Base-by-base conservation (phyloP, 768 basidiomycete species). In the Hypholoma fasciculare region DNA sequence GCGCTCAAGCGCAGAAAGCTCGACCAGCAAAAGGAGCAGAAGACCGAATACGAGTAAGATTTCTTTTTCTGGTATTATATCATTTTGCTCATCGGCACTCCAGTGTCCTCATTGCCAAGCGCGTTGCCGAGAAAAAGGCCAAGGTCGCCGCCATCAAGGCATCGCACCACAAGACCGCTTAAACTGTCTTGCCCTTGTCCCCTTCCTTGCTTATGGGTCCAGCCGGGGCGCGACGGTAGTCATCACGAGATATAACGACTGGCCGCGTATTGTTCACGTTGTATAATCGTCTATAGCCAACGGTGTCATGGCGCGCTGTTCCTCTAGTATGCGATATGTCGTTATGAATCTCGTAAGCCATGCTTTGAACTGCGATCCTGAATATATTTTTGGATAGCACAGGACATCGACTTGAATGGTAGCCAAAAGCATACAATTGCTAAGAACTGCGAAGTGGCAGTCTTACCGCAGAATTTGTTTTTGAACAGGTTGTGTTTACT, bases 21-120 rank as follows among this genome's bases (percentile, higher is more conserved):
- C 71, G 92, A 94, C 70, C 83, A 80, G 73, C 95, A 96, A 82
- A 94, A 94, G 81, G 96, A 94, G 77, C 92, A 95, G 79, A 93
- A 96, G 79, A 69, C 83, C 57, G 96, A 98, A 80, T 98, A 89
- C 85, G 92, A 96, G 87, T 89, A 68, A 50, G 88, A 63, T 0
- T 48, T 51, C n/a, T 34, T 43, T 48, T 73, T 37, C 13, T 36
- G 2, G 49, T 49, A 13, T 6, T 26, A 1, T 58, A 19, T 2
- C 26, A 17, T 42, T 48, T 36, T 40, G 4, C 55, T 40, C 36
- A 53, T 17, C 51, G 7, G 19, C 40, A 36, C 37, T 37, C 39
- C 56, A 89, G 87, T 37, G 78, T 81, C 59, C 79, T 96, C 71
- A 72, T 97, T 56, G 79, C 87, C 78, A 96, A 97, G 82, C 94